Base-by-base conservation (phyloP, 768 basidiomycete genomes). In the Rhizopogon rudus region DNA sequence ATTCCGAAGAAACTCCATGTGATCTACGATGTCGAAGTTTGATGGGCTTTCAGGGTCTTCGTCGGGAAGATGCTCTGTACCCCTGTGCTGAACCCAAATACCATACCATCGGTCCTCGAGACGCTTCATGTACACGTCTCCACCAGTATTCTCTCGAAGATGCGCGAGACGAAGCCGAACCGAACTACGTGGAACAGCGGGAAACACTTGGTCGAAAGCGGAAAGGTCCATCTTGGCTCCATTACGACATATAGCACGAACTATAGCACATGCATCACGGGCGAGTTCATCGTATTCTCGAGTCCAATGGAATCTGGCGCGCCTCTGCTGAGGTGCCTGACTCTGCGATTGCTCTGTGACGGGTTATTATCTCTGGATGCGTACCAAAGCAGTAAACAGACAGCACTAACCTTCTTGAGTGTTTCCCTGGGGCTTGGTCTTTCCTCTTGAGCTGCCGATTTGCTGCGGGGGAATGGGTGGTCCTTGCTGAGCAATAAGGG, bases 231-330 rank as follows among this genome's bases (percentile, higher is more conserved):
- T 74, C 54, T 82, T 79, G 35, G 80, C 72, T 14, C 76, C 67
- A 55, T 73, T 66, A 39, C 88, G 80, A 63, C 87, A 88, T 14
- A 95, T 87, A 37, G 87, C 87, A 61, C 82, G 81, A 55, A 98
- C 82, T 59, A 98, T 86, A 12, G 83, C 87, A 44, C 83, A 86
- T 0, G 87, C 87, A 64, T 98, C 96, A 52, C 88, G 82, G 25
- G 88, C 86, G 40, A 94, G 79, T 57, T 98, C 96, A 53, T 98
- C 93, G 54, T 86, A 92, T 49, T 95, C 91, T 40, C 79, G 71
- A 53, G 81, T 91, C 93, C 93, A 98, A 46, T 83, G 82, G 65
- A 93, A 91, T 53, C 86, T 78, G 46, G 84, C 80, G 16, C 89
- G 79, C 51, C 87, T 65, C 14, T 45, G 61, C n/a, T 49, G 63